Evolutionary conservation across 768 basidiomycete species (phyloP), one percentile per base, ranked within the genome.

Genomic region (Polyporus arcularius): DNA sequence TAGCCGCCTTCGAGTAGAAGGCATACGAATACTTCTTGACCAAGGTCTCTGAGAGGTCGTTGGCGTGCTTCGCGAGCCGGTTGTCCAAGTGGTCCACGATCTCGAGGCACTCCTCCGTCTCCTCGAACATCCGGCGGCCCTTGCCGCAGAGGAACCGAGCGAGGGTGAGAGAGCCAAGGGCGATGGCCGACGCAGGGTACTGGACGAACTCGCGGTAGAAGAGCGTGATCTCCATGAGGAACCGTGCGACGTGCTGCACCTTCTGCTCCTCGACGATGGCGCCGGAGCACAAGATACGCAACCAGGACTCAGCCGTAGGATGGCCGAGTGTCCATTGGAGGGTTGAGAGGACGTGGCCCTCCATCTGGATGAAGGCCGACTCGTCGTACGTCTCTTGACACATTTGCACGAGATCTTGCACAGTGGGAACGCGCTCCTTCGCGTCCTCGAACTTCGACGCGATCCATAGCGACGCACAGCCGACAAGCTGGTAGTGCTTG

Each of bases 381-480:
- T 96, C 95, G 72, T 98, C 96, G 74, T 98, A 98, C 2, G 94
- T 94, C 70, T 96, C 89, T 70, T 90, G 94, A 78, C 97, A 98
- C 74, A 97, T 94, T 71, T 94, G 89, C 46, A 88, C 89, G 55
- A 99, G 88, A 65, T 98, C 96, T 71, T 93, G 88, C 6, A 98
- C 92, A 1, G 94, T 92, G 11, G 97, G 97, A 14, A 98, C 94
- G 64, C 96, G 94, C 71, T 98, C 96, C 75, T 99, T 98, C 26
- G 95, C 92, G 71, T 99, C 97, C 76, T 99, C 97, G 68, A 98
- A 99, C 77, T 99, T 99, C 65, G 96, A 92, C 15, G 97, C 97
- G 67, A 98, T 98, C 97, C 97, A 99, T 12, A 99, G 83, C 41
- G 97, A 94, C 26, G 96, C 94, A 71, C 97, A 99, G 18, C 97